These are phyloP conservation scores for Leucoagaricus sp. DNA, from an alignment of 1,284 basidiomycete genomes.

Conservation along the genomic window DNA sequence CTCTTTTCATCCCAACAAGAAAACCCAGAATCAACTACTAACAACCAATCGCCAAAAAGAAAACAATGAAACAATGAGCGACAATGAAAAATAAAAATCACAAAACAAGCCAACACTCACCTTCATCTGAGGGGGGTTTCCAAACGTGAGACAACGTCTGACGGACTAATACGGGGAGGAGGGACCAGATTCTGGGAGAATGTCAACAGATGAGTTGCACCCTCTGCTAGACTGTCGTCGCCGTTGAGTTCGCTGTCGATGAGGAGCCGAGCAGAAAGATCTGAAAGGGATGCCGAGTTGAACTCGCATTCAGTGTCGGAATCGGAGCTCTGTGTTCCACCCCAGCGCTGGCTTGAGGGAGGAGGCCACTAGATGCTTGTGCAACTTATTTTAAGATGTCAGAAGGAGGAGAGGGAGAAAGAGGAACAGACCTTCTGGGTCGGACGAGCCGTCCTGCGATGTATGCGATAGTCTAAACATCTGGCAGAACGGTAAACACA, in stretches of 20 bases:
- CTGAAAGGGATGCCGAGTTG: conserved; percentile 39
- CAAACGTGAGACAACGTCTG: conserved; percentile 86
- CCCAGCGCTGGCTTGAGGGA: conserved; percentile 25
- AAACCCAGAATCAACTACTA: neutral
- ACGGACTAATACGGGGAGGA: conserved; percentile 78
- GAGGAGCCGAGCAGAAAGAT: conserved; percentile 35
- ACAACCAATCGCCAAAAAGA: neutral
- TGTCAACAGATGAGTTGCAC: conserved; percentile 38
- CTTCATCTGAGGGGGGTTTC: conserved; percentile 83
- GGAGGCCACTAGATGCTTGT: conserved; percentile 15
- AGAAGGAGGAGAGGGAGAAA: neutral
- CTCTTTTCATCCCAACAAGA: conserved; percentile 48
- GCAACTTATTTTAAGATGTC: neutral
- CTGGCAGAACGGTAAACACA: too few species aligned
- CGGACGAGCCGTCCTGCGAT: conserved; percentile 2
- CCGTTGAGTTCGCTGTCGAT: conserved; percentile 27
- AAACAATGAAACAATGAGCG: too few species aligned
- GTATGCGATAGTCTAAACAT: conserved; percentile 5
- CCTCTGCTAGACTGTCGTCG: conserved; percentile 30
- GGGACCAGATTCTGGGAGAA: conserved; percentile 52
- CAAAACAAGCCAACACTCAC: too few species aligned
- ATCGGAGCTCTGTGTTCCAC: conserved; percentile 34
- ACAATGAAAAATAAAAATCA: conserved; percentile 33
- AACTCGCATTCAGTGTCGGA: conserved; percentile 43
- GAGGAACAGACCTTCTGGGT: neutral